These are phyloP conservation scores for Mycosphaerella sp. DNA, from an alignment of 2,329 filamentous ascomycete species.

Conservation along the genomic window DNA sequence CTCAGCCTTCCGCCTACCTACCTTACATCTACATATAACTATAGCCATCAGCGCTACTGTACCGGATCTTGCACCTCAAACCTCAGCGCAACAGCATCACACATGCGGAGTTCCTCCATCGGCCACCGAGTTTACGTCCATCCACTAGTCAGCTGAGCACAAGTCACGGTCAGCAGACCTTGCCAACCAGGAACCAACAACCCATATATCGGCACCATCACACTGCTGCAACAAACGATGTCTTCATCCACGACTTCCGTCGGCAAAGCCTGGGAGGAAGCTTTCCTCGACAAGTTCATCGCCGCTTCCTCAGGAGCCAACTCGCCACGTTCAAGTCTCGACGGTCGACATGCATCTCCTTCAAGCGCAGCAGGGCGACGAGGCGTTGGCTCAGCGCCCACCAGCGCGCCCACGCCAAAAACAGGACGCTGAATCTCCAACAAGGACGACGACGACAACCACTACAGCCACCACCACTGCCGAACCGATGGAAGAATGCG, in stretches of 20 bases:
- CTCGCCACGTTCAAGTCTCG: constrained; percentile 9
- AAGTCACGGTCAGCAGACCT: background rate
- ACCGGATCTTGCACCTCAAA: background rate
- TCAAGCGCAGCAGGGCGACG: constrained; percentile 1
- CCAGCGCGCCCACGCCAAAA: constrained; percentile 3
- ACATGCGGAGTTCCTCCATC: background rate
- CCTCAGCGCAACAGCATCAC: background rate
- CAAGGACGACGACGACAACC: too few relatives aligned
- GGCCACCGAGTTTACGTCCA: background rate
- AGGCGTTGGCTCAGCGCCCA: constrained; percentile 4
- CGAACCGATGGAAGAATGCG: background rate
- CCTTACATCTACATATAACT: too few relatives aligned
- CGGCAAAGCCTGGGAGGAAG: constrained; percentile 10
- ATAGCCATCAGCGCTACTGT: background rate
- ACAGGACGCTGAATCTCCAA: constrained; percentile 5
- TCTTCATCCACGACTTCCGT: constrained; percentile 6
- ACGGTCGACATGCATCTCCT: constrained; percentile 6
- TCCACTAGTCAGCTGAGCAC: background rate
- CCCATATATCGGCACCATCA: background rate
- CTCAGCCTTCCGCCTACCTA: background rate
- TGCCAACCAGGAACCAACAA: background rate
- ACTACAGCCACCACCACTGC: background rate
- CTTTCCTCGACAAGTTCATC: background rate
- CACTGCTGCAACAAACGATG: constrained; percentile 1
- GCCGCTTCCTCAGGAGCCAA: constrained; percentile 6